A percentile compares a stretch with the other conserved stretches of the same genome.
Evolutionary conservation across 305 asterid genomes (phyloP).

Genomic region (Rubia tinctorum): DNA sequence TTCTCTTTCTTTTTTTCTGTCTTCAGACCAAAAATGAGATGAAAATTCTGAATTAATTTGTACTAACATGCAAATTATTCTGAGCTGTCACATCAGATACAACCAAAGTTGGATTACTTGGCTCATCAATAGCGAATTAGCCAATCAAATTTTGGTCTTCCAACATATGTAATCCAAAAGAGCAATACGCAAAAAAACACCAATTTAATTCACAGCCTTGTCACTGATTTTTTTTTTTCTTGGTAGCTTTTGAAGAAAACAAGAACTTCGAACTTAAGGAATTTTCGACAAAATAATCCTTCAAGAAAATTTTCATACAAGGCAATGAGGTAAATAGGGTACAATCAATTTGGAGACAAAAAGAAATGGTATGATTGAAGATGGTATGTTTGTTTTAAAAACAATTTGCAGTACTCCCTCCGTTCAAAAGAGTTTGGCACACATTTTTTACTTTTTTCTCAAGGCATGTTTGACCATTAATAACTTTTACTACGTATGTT

Average conservation of each 20-base stretch:
- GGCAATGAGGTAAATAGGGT: too few relatives aligned
- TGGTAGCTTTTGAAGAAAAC: not conserved
- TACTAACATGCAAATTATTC: conserved; percentile 13
- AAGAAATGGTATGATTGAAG: too few relatives aligned
- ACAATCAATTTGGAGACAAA: too few relatives aligned
- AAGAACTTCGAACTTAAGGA: too few relatives aligned
- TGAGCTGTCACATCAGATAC: conserved; percentile 6
- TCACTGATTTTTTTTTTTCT: not conserved
- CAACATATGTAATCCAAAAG: not conserved
- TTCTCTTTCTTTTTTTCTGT: not conserved
- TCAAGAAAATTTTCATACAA: too few relatives aligned
- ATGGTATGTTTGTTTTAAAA: too few relatives aligned
- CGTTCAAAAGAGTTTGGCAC: too few relatives aligned
- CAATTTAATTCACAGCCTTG: not conserved
- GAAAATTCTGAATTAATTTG: not conserved
- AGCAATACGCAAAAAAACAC: not conserved
- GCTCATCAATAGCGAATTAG: not conserved
- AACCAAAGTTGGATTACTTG: conserved; percentile 7
- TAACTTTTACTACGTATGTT: too few relatives aligned
- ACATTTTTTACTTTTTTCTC: too few relatives aligned
- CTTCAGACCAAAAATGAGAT: not conserved
- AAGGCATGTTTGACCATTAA: too few relatives aligned
- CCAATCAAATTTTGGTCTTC: conserved; percentile 6
- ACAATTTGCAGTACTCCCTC: too few relatives aligned
- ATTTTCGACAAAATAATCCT: too few relatives aligned